Percentiles rank a stretch among this genome's conserved stretches.
Conservation (phyloP, 75 land plant species). For the Isoetes taiwanensis region DNA sequence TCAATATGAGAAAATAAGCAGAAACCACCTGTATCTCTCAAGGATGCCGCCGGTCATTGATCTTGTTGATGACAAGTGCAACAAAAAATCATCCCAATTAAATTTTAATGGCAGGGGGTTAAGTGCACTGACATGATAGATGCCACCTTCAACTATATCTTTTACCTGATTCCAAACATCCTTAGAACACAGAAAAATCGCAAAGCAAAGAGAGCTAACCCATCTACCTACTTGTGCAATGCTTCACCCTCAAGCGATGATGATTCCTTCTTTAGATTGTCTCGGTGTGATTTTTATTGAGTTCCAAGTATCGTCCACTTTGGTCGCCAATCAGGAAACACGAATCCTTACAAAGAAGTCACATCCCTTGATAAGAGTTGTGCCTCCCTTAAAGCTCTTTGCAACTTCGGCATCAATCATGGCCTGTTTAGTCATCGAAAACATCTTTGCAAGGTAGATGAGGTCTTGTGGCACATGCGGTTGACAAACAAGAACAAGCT, state of each 20-base stretch:
- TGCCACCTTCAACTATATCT: slow-evolving; percentile 46
- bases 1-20: not conserved
- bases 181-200: not conserved
- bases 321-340: slow-evolving; percentile 38
- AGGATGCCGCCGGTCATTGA: slow-evolving; percentile 19
- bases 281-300: not conserved
- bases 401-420: slow-evolving; percentile 32
- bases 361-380: slow-evolving; percentile 48
- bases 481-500: not conserved
- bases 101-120: slow-evolving; percentile 10
- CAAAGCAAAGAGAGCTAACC: too few species aligned
- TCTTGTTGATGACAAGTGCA: slow-evolving; percentile 38
- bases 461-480: not conserved
- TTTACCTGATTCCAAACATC: slow-evolving; percentile 26
- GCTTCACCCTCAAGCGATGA: slow-evolving; percentile 60
- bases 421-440: slow-evolving; percentile 35
- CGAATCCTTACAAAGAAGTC: slow-evolving; percentile 48
- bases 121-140: slow-evolving; percentile 39
- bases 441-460: not conserved
- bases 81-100: slow-evolving; percentile 1
- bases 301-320: not conserved
- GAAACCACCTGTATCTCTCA: slow-evolving; percentile 10
- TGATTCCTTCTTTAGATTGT: slow-evolving; percentile 29
- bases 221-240: slow-evolving; percentile 52
- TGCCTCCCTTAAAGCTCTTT: slow-evolving; percentile 44